A percentile compares a stretch with the other conserved stretches of the same genome.
Evolutionary conservation across 1,139 yeast genomes (phyloP).

Genomic region (Taphrina communis): DNA sequence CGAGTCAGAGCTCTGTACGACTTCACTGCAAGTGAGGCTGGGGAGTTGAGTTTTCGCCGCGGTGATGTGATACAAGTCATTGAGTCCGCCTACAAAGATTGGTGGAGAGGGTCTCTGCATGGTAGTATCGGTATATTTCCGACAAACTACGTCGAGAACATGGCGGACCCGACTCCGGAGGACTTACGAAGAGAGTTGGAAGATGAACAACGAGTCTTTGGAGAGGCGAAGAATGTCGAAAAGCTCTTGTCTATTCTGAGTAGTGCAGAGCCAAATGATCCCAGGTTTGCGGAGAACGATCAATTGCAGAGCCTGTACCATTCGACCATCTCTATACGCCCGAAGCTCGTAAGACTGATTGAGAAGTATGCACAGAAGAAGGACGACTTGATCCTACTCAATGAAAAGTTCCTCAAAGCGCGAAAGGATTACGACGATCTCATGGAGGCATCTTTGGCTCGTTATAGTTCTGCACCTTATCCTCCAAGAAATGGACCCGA

Average conservation of each 20-base stretch:
- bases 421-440: slow-evolving; percentile 70
- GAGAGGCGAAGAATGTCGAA: slow-evolving; percentile 65
- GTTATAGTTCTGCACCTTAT: slow-evolving; percentile 43
- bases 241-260: slow-evolving; percentile 66
- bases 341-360: slow-evolving; percentile 71
- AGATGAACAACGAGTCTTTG: slow-evolving; percentile 57
- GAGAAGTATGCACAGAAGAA: slow-evolving; percentile 76
- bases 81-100: slow-evolving; percentile 86
- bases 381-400: slow-evolving; percentile 59
- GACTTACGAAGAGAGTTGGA: slow-evolving; percentile 57
- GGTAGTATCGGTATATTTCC: slow-evolving; percentile 93
- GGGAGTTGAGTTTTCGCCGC: slow-evolving; percentile 55
- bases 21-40: slow-evolving; percentile 63
- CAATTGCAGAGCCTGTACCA: slow-evolving; percentile 60
- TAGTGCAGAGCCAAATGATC: slow-evolving; percentile 51
- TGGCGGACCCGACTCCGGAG: slow-evolving; percentile 68
- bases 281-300: slow-evolving; percentile 54
- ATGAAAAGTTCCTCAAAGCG: slow-evolving; percentile 71
- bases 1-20: slow-evolving; percentile 87
- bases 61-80: slow-evolving; percentile 70
- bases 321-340: slow-evolving; percentile 71
- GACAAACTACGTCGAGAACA: slow-evolving; percentile 83
- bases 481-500: background rate
- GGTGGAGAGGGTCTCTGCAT: slow-evolving; percentile 90
- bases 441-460: slow-evolving; percentile 58